Base-by-base conservation (phyloP, 192 early-diverging fungal species). In the Coemansia asiatica region DNA sequence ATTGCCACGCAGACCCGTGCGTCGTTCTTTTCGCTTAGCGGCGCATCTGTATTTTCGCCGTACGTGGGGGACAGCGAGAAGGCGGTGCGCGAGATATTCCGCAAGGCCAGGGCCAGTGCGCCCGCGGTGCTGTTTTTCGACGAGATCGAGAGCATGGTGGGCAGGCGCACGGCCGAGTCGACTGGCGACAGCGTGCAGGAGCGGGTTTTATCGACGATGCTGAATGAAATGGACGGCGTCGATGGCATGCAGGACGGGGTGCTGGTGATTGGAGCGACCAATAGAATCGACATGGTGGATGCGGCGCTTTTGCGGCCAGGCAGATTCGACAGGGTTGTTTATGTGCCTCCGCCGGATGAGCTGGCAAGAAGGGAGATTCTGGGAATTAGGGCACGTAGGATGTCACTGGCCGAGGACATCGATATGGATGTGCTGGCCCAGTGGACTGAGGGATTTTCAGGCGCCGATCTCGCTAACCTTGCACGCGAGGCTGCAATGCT, bases 191-290 rank as follows among this genome's bases (percentile, higher is more conserved):
- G 51, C 6, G 79, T 73, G 62, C 79, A 66, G 27, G 74, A 70
- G 53, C 72, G 74, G 26, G 54, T 68, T 8, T 29, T 70, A 21
- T 67, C 72, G 26, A 78, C 62, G n/a, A 31, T 72, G 61, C 72
- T 68, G 23, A 82, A 82, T 44, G 79, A 99, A 83, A 90, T 96
- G 79, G 97, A 99, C 77, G 95, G 97, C 62, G 86, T 95, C 36
- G 97, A 95, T 36, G 74, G 36, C 2, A 19, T 92, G 31, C 92
- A 93, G 87, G 94, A 95, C 76, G 85, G 96, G 15, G 75, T 99
- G 56, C 92, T 96, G 72, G 95, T 98, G 74, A 95, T 99, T 89
- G 97, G 96, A 87, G 97, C 97, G 2, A 99, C 97, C 9, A 99
- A 99, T 81, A 85, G 97, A 53, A 92, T 96, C 2, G 96, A 99